Conservation (phyloP, 2,329 filamentous ascomycete genomes). For the Dactylellina haptotyla region DNA sequence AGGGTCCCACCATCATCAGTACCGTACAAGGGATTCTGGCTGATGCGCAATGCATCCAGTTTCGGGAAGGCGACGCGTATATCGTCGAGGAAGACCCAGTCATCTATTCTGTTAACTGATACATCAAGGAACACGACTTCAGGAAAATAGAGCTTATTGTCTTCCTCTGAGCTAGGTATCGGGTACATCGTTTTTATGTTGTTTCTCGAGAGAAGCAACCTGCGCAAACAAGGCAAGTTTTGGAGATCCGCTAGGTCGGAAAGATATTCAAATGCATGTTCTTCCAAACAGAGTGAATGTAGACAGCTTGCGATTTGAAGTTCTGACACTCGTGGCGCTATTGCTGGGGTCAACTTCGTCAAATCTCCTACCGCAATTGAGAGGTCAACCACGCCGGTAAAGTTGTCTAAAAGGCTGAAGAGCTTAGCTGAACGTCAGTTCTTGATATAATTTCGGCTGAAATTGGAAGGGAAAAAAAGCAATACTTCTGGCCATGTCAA, state of each 20-base stretch:
- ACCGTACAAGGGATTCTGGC: constrained; percentile 77
- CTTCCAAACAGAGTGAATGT: constrained; percentile 73
- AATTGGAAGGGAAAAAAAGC: not conserved
- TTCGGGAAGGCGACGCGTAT: constrained; percentile 73
- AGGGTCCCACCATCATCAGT: constrained; percentile 68
- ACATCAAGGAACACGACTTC: constrained; percentile 75
- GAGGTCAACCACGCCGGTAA: constrained; percentile 40
- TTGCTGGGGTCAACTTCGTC: not conserved
- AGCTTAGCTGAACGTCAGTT: constrained; percentile 25
- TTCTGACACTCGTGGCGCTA: constrained; percentile 35
- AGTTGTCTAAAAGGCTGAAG: constrained; percentile 34
- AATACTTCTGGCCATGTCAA: constrained; percentile 47
- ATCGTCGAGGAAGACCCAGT: constrained; percentile 74
- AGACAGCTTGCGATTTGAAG: constrained; percentile 35
- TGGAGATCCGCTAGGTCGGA: constrained; percentile 69
- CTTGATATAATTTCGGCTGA: not conserved
- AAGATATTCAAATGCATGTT: constrained; percentile 73
- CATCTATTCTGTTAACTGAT: constrained; percentile 75
- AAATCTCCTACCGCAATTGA: constrained; percentile 45
- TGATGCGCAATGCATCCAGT: constrained; percentile 78
- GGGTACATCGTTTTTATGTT: constrained; percentile 67
- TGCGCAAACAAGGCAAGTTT: constrained; percentile 67
- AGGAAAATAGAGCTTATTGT: constrained; percentile 65
- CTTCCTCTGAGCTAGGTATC: constrained; percentile 59
- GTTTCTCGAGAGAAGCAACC: constrained; percentile 80